phyloP scores from a whole-genome alignment of 73 alveolate genomes.

The Effrenium voratum region DNA sequence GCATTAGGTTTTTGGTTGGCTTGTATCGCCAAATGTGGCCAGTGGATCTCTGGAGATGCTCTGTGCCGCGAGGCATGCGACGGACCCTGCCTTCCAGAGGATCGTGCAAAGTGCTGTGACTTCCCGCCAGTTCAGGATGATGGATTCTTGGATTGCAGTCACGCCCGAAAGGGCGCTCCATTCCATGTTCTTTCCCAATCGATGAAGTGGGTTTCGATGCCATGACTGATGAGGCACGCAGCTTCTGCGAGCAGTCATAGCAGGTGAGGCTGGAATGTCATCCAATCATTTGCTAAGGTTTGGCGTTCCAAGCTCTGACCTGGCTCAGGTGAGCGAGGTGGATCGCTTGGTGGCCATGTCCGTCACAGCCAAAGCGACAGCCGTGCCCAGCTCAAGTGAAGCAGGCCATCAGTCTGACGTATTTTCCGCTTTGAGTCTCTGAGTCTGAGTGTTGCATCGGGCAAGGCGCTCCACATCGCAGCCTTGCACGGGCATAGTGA shows the following conservation, averaged over 20 bases:
- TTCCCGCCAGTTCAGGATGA: conserved; percentile 23
- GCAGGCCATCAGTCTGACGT: not conserved
- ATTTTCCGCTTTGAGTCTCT: too few species aligned
- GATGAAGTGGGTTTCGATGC: not conserved
- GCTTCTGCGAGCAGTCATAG: conserved; percentile 26
- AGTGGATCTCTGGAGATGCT: not conserved
- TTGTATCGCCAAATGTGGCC: not conserved
- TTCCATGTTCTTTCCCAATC: too few species aligned
- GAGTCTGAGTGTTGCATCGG: not conserved
- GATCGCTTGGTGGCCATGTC: conserved; percentile 78
- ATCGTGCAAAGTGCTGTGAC: conserved; percentile 74
- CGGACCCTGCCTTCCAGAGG: conserved; percentile 71
- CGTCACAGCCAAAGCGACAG: conserved; percentile 8
- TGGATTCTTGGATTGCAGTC: not conserved
- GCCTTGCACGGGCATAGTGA: conserved; percentile 54
- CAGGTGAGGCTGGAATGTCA: conserved; percentile 31
- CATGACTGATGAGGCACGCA: conserved; percentile 1
- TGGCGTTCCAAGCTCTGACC: not conserved
- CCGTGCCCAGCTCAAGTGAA: not conserved
- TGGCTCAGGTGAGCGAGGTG: conserved; percentile 24
- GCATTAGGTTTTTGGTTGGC: not conserved
- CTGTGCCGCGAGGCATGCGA: conserved; percentile 8
- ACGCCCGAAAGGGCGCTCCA: not conserved
- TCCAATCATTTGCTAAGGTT: not conserved
- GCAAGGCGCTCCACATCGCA: conserved; percentile 71